Conservation (phyloP, 139 green algal species). For the Zygnema circumcarinatum region DNA sequence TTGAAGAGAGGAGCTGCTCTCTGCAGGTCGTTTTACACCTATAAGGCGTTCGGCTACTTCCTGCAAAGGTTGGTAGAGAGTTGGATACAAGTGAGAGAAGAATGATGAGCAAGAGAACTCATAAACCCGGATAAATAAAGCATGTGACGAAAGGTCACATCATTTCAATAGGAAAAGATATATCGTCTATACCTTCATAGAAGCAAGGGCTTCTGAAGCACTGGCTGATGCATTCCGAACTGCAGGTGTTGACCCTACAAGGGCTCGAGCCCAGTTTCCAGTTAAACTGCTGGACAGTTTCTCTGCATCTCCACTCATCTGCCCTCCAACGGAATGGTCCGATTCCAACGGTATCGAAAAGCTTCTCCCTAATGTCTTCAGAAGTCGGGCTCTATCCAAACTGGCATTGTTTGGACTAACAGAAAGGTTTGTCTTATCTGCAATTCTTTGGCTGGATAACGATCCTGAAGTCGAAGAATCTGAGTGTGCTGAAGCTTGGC, state of each 20-base stretch:
- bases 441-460: not conserved
- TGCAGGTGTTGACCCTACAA: not conserved
- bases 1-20: not conserved
- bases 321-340: not conserved
- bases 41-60: conserved; percentile 16
- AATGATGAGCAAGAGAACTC: too few relatives aligned
- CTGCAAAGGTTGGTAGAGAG: too few relatives aligned
- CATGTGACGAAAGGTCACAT: too few relatives aligned
- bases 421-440: not conserved
- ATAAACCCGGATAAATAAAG: too few relatives aligned
- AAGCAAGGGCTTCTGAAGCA: not conserved
- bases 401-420: not conserved
- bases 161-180: too few relatives aligned
- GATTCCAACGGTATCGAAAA: not conserved
- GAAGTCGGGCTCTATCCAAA: not conserved
- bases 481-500: not conserved
- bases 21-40: not conserved
- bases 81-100: too few relatives aligned
- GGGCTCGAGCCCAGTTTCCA: not conserved
- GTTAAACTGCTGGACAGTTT: not conserved
- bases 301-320: not conserved
- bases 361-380: not conserved
- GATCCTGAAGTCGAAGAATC: not conserved
- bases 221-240: not conserved
- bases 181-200: not conserved